A percentile compares a stretch with the other conserved stretches of the same genome.
These are phyloP conservation scores for Parmelia sp. DNA, from an alignment of 495 filamentous ascomycete genomes.

Conservation along the genomic window DNA sequence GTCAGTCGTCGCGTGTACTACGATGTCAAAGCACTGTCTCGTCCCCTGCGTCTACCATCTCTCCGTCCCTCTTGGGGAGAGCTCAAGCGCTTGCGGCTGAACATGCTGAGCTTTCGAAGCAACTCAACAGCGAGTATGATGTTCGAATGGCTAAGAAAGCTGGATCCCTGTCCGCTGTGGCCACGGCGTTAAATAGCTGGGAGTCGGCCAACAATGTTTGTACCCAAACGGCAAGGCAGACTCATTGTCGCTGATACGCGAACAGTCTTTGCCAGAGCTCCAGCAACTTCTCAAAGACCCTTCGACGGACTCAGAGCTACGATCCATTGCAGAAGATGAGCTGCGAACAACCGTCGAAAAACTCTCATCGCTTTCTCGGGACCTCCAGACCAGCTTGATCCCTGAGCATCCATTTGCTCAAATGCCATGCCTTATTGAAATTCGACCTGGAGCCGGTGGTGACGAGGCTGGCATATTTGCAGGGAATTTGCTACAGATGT, in stretches of 20 bases:
- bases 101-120: constrained; percentile 56
- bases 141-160: constrained; percentile 63
- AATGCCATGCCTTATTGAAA: constrained; percentile 84
- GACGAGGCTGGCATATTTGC: constrained; percentile 87
- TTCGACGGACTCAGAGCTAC: constrained; percentile 56
- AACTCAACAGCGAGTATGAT: constrained; percentile 60
- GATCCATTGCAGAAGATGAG: constrained; percentile 69
- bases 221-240: constrained; percentile 3
- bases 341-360: constrained; percentile 54
- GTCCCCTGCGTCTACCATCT: constrained; percentile 39
- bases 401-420: constrained; percentile 90
- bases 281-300: constrained; percentile 52
- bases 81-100: constrained; percentile 60
- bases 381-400: constrained; percentile 67
- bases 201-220: constrained; percentile 40
- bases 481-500: constrained; percentile 83
- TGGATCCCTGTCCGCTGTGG: constrained; percentile 67
- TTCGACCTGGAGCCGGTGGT: constrained; percentile 89
- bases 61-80: constrained; percentile 54
- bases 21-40: constrained; percentile 29
- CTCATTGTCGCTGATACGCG: constrained; percentile 7
- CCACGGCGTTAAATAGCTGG: constrained; percentile 62
- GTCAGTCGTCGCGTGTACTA: constrained; percentile 12
- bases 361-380: constrained; percentile 52
- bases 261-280: constrained; percentile 51